Conservation (phyloP, 2,329 filamentous ascomycete genomes). For the Purpureocillium lavendulum region DNA sequence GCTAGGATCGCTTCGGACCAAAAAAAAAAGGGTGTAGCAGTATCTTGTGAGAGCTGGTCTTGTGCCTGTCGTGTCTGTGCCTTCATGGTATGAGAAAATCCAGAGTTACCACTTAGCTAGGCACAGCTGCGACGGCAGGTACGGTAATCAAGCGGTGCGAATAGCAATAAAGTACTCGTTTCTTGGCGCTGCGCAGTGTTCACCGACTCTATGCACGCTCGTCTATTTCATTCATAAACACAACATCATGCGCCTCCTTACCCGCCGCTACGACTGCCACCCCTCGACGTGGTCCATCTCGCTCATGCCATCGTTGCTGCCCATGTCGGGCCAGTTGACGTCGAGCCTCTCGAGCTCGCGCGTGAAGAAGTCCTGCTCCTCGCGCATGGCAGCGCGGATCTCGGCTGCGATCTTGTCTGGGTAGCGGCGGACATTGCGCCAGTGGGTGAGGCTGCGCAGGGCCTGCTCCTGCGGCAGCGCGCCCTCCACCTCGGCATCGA, state of each 20-base stretch:
- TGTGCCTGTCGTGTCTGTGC: no score
- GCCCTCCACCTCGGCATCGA: slow-evolving; percentile 90
- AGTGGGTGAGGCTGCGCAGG: slow-evolving; percentile 80
- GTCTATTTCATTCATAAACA: not conserved
- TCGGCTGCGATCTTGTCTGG: slow-evolving; percentile 65
- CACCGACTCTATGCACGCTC: not conserved
- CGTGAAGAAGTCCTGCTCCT: slow-evolving; percentile 73
- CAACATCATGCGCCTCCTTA: not conserved
- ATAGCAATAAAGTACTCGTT: no score
- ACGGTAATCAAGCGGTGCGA: no score
- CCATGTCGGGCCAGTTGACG: slow-evolving; percentile 36
- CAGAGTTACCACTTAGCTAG: no score
- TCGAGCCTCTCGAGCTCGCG: slow-evolving; percentile 69
- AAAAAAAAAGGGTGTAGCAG: no score
- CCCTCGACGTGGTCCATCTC: slow-evolving; percentile 25
- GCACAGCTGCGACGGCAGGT: no score
- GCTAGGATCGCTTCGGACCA: no score
- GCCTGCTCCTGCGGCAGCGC: slow-evolving; percentile 88
- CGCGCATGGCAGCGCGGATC: slow-evolving; percentile 50
- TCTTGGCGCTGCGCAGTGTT: no score
- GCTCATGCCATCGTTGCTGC: slow-evolving; percentile 22
- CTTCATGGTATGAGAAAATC: no score
- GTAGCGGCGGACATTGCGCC: slow-evolving; percentile 82
- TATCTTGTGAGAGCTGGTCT: no score
- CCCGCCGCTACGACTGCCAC: slow-evolving; percentile 10